Evolutionary conservation across 768 basidiomycete species (phyloP), one percentile per base, ranked within the genome.

Genomic region (Gloeostereum incarnatum): DNA sequence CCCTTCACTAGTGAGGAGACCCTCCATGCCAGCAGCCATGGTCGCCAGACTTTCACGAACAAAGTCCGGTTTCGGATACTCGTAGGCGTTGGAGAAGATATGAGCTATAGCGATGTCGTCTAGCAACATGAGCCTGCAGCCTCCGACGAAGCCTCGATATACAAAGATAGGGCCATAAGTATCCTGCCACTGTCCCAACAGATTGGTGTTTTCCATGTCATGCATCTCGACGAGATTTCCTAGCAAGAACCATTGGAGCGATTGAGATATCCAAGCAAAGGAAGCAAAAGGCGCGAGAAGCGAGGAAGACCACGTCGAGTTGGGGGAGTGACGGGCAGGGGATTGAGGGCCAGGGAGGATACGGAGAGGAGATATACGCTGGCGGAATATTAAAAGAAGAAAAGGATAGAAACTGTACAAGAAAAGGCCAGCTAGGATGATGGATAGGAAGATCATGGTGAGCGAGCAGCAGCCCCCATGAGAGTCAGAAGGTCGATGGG

Each of bases 61-160:
- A 43, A 75, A 74, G 41, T 73, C 67, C 2, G 78, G 77, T 53
- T 83, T 82, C 20, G 72, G 76, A 48, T 73, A 78, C 40, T 71
- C 61, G 43, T 78, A 73, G 0, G 73, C 63, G 36, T 69, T 63
- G 6, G 61, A 56, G 34, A 84, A 66, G 31, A 85, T 73, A 40
- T 80, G 69, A 3, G 66, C 59, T 26, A 82, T 52, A 1, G 78
- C 77, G 14, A 60, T 53, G 3, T 72, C 69, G 55, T 81, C 80
- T 34, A 68, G 69, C 5, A 75, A 77, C 55, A 77, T 61, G 41
- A 82, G 61, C 17, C 80, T 60, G 33, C 62, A 61, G 2, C 68
- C 71, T 24, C 67, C 63, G 39, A 73, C 49, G 56, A 73, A 76
- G 36, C 71, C 69, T 31, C 62, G 63, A 55, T 74, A 77, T 26